Evolutionary conservation across 331 rosid genomes (phyloP), one percentile per base, ranked within the genome.

Genomic region (Prunus yedoensis): DNA sequence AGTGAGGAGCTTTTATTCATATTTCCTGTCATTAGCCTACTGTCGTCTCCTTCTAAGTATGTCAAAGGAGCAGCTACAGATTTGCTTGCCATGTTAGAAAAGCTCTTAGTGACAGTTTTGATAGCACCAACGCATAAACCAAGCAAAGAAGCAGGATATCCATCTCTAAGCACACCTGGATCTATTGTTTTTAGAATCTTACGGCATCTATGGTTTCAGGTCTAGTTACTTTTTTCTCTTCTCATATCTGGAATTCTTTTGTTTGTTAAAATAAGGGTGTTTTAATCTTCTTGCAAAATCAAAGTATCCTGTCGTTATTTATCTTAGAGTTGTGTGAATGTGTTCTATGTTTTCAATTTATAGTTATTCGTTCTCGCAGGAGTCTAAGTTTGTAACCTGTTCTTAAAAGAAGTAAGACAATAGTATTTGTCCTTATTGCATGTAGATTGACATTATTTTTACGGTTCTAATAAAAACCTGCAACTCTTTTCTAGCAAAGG

Each of bases 41-140:
- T 90, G 85, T 90, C 99, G 18, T 94, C 97, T 80, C 86, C 99
- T 77, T 94, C 99, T 49, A 90, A 89, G 74, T 74, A 81, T 73
- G 86, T 94, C 72, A 92, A 89, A 82, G 87, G 90, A 77, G 79
- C 81, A 74, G 91, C 97, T 61, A 79, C 88, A 71, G 92, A 94
- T 77, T 75, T 90, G 70, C 93, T 94, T 83, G 70, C 75, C 66
- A 61, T 87, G 63, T 76, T 94, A 75, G 93, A 94, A 81, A 88
- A 88, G 83, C 71, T 89, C 67, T 74, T 92, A 58, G 81, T 87
- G 74, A 85, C 75, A 57, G 63, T 81, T 75, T 68, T 80, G 62
- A 81, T 45, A 70, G 82, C 74, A 66, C 75, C 80, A 54, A 81
- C 68, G 75, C 74, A 81, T 74, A 80, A 84, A 74, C 79, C 82